A percentile compares a stretch with the other conserved stretches of the same genome.
Evolutionary conservation across 2,329 filamentous ascomycete species (phyloP).

Genomic region (Cladosporium sp.): DNA sequence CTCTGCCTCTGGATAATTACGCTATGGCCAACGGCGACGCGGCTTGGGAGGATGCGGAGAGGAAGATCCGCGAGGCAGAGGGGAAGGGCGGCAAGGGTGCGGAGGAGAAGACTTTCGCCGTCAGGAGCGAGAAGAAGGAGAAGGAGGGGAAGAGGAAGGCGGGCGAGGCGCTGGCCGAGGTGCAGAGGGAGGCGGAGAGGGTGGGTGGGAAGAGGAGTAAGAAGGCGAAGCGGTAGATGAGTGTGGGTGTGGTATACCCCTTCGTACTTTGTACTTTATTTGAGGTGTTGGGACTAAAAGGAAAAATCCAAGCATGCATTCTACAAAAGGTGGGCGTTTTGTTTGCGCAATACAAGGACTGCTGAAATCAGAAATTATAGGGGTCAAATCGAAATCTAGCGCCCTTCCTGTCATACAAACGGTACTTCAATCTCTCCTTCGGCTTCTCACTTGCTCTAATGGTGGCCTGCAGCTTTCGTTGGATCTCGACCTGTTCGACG

Average conservation of each 20-base stretch:
- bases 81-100: constrained; percentile 41
- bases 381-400: no score
- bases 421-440: no score
- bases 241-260: neutral
- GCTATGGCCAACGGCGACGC: constrained; percentile 48
- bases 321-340: neutral
- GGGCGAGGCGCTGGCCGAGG: constrained; percentile 33
- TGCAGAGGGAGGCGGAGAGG: constrained; percentile 32
- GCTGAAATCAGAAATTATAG: no score
- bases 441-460: no score
- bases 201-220: constrained; percentile 24
- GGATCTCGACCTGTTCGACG: no score
- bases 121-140: constrained; percentile 40
- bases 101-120: constrained; percentile 66
- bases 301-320: no score
- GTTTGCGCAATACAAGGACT: no score
- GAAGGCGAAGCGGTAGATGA: constrained; percentile 23
- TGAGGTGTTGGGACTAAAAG: neutral
- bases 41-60: constrained; percentile 64
- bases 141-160: constrained; percentile 32
- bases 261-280: neutral
- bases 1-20: constrained; percentile 82
- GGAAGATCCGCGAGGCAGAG: constrained; percentile 57
- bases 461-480: no score
- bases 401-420: no score